These are phyloP conservation scores for Darksidea phi DNA, from an alignment of 495 filamentous ascomycete species.

Conservation along the genomic window DNA sequence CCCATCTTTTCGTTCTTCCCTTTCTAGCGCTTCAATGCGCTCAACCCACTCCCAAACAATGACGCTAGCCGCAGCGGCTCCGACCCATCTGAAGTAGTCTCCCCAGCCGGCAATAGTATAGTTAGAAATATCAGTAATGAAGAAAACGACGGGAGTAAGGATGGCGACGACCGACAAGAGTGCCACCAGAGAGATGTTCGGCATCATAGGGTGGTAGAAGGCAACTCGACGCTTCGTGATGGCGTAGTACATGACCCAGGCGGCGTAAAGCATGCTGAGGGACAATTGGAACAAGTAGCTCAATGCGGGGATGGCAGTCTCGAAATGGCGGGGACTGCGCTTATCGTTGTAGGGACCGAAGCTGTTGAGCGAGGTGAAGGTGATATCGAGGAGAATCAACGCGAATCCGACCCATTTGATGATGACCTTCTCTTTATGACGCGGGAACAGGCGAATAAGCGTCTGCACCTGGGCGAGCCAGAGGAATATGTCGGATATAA, in stretches of 20 bases:
- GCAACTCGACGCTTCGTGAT: conserved; percentile 89
- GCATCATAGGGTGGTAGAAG: conserved; percentile 90
- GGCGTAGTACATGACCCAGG: conserved; percentile 94
- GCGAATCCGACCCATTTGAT: conserved; percentile 98
- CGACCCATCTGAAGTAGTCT: conserved; percentile 96
- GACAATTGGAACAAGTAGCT: conserved; percentile 92
- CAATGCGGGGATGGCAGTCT: conserved; percentile 86
- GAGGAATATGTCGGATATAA: conserved; percentile 90
- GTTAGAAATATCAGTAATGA: conserved; percentile 87
- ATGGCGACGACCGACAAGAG: conserved; percentile 74
- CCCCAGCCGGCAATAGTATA: conserved; percentile 90
- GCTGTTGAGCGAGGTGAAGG: conserved; percentile 84
- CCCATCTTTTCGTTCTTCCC: conserved; percentile 94
- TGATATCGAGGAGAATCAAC: conserved; percentile 83
- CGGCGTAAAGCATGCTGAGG: conserved; percentile 84
- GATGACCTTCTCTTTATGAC: conserved; percentile 94
- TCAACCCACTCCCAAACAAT: conserved; percentile 99
- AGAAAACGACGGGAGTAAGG: conserved; percentile 90
- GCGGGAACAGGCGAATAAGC: conserved; percentile 88
- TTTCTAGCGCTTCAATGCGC: conserved; percentile 92
- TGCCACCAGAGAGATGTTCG: conserved; percentile 84
- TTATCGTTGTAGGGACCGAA: conserved; percentile 61
- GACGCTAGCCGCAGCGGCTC: conserved; percentile 91
- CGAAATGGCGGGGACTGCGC: conserved; percentile 67
- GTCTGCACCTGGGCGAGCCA: conserved; percentile 98